A percentile compares a stretch with the other conserved stretches of the same genome.
Conservation (phyloP, 2,329 filamentous ascomycete genomes). For the Fusarium sp. region DNA sequence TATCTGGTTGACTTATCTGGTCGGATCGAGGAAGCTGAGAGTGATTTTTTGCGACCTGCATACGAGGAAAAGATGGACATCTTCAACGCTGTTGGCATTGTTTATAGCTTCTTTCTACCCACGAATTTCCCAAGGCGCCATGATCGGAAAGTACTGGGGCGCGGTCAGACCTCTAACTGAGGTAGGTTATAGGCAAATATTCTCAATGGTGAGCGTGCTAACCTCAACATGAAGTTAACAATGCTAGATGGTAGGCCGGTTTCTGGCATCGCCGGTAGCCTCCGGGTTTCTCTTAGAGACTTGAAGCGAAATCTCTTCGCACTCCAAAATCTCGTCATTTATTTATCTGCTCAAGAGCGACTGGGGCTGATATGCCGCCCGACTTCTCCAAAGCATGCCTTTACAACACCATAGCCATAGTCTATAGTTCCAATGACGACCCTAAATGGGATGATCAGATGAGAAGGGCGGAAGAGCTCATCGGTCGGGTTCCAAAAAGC, state of each 20-base stretch:
- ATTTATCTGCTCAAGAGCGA: slow-evolving; percentile 41
- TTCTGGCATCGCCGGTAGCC: slow-evolving; percentile 1
- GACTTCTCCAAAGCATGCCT: slow-evolving; percentile 53
- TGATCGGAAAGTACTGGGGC: slow-evolving; percentile 54
- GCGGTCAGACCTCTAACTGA: slow-evolving; percentile 45
- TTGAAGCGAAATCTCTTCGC: slow-evolving; percentile 40
- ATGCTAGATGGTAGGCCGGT: background rate
- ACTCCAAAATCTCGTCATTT: slow-evolving; percentile 42
- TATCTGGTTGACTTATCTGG: slow-evolving; percentile 35
- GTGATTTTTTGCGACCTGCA: slow-evolving; percentile 33
- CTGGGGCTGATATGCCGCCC: slow-evolving; percentile 46
- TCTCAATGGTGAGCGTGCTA: background rate
- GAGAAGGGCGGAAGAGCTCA: slow-evolving; percentile 40
- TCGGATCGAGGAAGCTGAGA: slow-evolving; percentile 35
- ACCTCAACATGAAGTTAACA: slow-evolving; percentile 15
- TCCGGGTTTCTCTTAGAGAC: slow-evolving; percentile 35
- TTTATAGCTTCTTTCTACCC: slow-evolving; percentile 56
- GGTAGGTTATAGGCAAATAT: slow-evolving; percentile 33
- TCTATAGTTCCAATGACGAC: slow-evolving; percentile 38
- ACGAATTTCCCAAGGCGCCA: slow-evolving; percentile 46
- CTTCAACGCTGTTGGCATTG: slow-evolving; percentile 50
- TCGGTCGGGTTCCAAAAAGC: slow-evolving; percentile 49
- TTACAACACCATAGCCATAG: slow-evolving; percentile 50
- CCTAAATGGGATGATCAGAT: slow-evolving; percentile 44
- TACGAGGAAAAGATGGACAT: slow-evolving; percentile 50